Conservation (phyloP, 2,329 filamentous ascomycete genomes). For the Penicillium brasilianum region DNA sequence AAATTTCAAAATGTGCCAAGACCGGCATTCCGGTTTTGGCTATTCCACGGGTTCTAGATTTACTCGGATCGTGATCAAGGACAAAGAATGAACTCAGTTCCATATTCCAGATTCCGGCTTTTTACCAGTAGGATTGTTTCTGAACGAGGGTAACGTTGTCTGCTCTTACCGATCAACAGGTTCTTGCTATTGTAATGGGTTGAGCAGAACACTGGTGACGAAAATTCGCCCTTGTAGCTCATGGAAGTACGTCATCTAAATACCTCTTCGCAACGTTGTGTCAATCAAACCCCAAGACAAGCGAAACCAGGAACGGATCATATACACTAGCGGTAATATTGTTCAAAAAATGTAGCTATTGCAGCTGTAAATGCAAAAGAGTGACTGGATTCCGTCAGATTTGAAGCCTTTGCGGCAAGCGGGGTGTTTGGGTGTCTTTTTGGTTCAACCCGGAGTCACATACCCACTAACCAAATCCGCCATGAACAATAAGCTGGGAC, state of each 20-base stretch:
- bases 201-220: not conserved
- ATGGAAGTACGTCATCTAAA: conserved; percentile 3
- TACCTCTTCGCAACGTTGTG: not conserved
- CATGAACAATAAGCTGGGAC: not conserved
- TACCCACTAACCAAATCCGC: conserved; percentile 1
- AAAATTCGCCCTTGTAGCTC: not conserved
- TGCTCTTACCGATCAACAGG: conserved; percentile 1
- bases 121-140: not conserved
- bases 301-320: conserved; percentile 4
- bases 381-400: conserved; percentile 3
- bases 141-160: not conserved
- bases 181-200: not conserved
- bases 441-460: not conserved
- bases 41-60: conserved; percentile 6
- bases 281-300: not conserved
- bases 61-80: conserved; percentile 1
- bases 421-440: conserved; percentile 8
- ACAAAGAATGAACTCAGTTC: not conserved
- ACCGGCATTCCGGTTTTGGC: not conserved
- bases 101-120: not conserved
- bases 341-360: too few relatives aligned
- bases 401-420: conserved; percentile 4
- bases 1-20: not conserved
- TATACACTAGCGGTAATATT: too few relatives aligned
- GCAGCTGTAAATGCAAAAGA: conserved; percentile 5